Evolutionary conservation across 805 yeast genomes (phyloP).

Genomic region (Wickerhamiella shivajii): DNA sequence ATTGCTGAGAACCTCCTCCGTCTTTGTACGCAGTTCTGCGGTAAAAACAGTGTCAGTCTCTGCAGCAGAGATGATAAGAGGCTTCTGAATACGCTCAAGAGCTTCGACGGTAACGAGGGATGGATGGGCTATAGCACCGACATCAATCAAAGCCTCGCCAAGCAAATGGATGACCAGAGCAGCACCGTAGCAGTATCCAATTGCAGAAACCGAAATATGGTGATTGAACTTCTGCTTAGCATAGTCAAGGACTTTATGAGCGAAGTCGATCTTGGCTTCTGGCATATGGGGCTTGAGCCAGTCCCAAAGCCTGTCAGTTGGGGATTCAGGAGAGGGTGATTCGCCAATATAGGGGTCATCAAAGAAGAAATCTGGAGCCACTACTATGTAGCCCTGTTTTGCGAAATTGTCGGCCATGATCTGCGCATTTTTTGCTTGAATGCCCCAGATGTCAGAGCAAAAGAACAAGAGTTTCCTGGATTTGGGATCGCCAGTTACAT

Average conservation of each 20-base stretch:
- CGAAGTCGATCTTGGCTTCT: too few relatives aligned
- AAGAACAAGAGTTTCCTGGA: conserved; percentile 44
- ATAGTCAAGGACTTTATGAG: conserved; percentile 24
- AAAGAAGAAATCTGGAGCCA: conserved; percentile 61
- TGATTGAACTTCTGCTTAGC: too few relatives aligned
- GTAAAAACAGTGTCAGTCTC: conserved; percentile 53
- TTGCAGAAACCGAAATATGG: too few relatives aligned
- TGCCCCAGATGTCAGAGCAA: conserved; percentile 55
- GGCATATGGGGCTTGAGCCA: too few relatives aligned
- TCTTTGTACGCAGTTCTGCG: conserved; percentile 42
- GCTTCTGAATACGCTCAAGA: conserved; percentile 43
- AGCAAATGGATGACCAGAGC: conserved; percentile 45
- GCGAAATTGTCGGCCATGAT: conserved; percentile 42
- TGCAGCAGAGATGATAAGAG: conserved; percentile 61
- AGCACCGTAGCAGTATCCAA: too few relatives aligned
- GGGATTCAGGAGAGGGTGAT: too few relatives aligned
- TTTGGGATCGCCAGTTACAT: conserved; percentile 32
- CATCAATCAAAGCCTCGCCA: conserved; percentile 29
- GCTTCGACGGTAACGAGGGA: conserved; percentile 56
- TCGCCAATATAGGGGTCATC: conserved; percentile 29
- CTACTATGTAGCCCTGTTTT: conserved; percentile 43
- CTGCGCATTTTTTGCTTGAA: conserved; percentile 38
- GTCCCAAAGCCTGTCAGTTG: too few relatives aligned
- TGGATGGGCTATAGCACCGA: conserved; percentile 75
- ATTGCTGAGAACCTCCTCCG: conserved; percentile 44